phyloP scores from a whole-genome alignment of 176 grass and related monocot species.

The Triticum monococcum region DNA sequence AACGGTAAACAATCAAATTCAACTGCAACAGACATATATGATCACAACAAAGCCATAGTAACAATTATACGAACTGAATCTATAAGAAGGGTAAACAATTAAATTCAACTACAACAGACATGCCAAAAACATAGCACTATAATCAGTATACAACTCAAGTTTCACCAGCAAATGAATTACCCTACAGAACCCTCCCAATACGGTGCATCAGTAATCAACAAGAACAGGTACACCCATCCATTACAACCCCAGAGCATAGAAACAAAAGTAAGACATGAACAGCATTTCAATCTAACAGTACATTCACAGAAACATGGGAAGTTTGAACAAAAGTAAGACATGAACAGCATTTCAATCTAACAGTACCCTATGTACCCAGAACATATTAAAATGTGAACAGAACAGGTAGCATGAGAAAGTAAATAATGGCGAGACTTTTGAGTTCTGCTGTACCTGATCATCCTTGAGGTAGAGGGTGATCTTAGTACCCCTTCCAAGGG shows the following conservation, averaged over 20 bases:
- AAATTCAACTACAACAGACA: no score
- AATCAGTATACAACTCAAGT: not conserved
- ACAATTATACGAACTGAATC: no score
- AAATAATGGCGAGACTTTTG: not conserved
- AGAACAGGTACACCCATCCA: not conserved
- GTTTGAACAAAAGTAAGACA: no score
- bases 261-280: not conserved
- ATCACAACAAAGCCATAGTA: not conserved
- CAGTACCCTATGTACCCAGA: not conserved
- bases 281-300: no score
- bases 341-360: not conserved
- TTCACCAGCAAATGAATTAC: not conserved
- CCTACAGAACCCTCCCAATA: not conserved
- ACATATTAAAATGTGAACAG: not conserved
- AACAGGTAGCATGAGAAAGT: not conserved
- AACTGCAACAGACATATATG: not conserved
- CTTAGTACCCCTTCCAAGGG: conserved; percentile 87
- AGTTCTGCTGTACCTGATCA: conserved; percentile 65
- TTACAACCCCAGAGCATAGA: not conserved
- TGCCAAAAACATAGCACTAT: no score
- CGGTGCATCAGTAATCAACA: not conserved
- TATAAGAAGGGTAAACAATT: no score
- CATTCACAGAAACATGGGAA: no score
- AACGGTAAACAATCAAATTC: not conserved
- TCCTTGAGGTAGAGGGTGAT: conserved; percentile 96